Evolutionary conservation across 257 asterid species (phyloP).

Genomic region (Pogostemon cablin): DNA sequence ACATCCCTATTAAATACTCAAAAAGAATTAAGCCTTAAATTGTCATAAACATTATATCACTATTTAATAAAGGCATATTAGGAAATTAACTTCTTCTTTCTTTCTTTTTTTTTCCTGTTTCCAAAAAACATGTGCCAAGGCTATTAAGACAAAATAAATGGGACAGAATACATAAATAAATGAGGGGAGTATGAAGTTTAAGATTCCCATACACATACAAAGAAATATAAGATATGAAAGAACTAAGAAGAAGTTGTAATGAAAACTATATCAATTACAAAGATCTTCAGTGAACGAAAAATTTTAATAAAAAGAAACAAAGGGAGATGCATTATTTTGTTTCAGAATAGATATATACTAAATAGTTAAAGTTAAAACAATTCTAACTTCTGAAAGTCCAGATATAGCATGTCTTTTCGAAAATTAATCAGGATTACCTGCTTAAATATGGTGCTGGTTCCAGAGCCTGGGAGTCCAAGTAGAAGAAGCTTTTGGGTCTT

Average conservation of each 20-base stretch:
- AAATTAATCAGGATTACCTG: conserved; percentile 51
- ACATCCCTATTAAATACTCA: no score
- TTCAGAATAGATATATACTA: neutral
- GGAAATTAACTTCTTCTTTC: no score
- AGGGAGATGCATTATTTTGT: neutral
- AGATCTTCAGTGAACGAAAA: neutral
- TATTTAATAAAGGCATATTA: no score
- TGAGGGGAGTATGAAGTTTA: neutral
- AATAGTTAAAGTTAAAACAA: neutral
- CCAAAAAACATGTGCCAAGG: no score
- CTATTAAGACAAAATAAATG: no score
- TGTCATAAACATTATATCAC: no score
- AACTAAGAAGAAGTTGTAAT: neutral
- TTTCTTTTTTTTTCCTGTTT: no score
- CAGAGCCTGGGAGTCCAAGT: conserved; percentile 83
- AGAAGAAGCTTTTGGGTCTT: conserved; percentile 75
- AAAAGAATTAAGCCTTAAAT: no score
- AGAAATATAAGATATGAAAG: neutral
- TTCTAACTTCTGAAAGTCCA: conserved; percentile 1
- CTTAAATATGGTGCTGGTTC: conserved; percentile 86
- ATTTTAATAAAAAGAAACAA: neutral
- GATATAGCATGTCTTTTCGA: neutral
- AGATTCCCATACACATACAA: neutral
- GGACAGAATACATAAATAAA: no score
- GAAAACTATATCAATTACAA: neutral